Percentiles rank a stretch among this genome's conserved stretches.
Conservation (phyloP, 805 yeast genomes). For the Barnettozyma wickerhamii region DNA sequence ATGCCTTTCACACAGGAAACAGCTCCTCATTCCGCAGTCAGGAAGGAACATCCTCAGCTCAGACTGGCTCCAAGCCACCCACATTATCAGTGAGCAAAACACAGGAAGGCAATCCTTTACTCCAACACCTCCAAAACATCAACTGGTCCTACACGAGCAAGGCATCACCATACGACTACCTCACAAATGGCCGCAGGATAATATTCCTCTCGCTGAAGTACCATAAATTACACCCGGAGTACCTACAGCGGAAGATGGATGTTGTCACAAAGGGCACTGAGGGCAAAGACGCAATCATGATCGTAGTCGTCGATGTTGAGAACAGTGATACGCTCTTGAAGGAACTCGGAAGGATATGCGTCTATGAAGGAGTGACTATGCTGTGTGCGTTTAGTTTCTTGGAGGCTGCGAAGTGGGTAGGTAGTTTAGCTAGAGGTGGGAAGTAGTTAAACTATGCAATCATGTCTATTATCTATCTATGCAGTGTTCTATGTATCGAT, state of each 20-base stretch:
- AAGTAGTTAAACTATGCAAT: too few species aligned
- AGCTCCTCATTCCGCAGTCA: slow-evolving; percentile 12
- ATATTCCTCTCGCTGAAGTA: slow-evolving; percentile 65
- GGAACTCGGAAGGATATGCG: slow-evolving; percentile 36
- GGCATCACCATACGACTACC: slow-evolving; percentile 56
- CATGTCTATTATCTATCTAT: too few species aligned
- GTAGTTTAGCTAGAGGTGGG: slow-evolving; percentile 24
- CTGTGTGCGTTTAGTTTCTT: slow-evolving; percentile 42
- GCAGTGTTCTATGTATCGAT: background rate
- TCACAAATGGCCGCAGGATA: slow-evolving; percentile 52
- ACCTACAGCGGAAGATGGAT: slow-evolving; percentile 34
- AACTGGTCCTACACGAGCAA: slow-evolving; percentile 47
- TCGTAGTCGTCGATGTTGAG: slow-evolving; percentile 64
- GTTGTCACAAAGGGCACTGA: slow-evolving; percentile 3
- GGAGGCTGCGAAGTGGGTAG: slow-evolving; percentile 46
- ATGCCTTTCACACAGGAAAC: slow-evolving; percentile 22
- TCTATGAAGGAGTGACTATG: slow-evolving; percentile 38
- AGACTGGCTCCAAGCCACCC: slow-evolving; percentile 22
- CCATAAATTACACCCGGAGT: slow-evolving; percentile 74
- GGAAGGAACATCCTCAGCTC: too few species aligned
- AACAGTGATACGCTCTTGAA: slow-evolving; percentile 42
- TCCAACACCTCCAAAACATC: slow-evolving; percentile 50
- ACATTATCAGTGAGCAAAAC: slow-evolving; percentile 55
- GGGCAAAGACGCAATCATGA: slow-evolving; percentile 41
- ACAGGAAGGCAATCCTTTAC: slow-evolving; percentile 70